Base-by-base conservation (phyloP, 441 rosid genomes). In the Jatropha podagrica region DNA sequence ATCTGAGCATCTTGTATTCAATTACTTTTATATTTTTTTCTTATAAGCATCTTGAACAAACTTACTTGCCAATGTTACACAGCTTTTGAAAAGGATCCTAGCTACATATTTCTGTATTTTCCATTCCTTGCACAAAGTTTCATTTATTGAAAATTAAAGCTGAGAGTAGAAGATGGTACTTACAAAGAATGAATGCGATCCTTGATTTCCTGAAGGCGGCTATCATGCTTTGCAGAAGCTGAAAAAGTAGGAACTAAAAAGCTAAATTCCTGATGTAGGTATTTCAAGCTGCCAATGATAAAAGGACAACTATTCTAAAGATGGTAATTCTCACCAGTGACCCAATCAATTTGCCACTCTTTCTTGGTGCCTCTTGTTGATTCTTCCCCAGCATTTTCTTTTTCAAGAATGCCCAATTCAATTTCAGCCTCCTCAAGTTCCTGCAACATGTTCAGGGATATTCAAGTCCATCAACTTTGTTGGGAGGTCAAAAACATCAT, bases 361-460 rank as follows among this genome's bases (percentile, higher is more conserved):
- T 79, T 85, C 68, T 73, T 74, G 74, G 77, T 81, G 76, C 67
- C 78, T 81, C 69, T 75, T 20, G 76, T 74, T 63, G 84, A 75
- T 76, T 85, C 86, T 48, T 70, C 76, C 15, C 68, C 60, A 44
- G 72, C 78, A 71, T 75, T 72, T 74, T 88, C 96, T 76, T 86
- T 86, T 77, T 65, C 86, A 80, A 93, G 77, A 73, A 93, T 75
- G 48, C 87, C 92, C 71, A 88, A 77, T 78, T 93, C 96, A 68
- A 93, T 78, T 80, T 93, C 93, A 77, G 91, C 94, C 86, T 89
- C 93, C 79, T 91, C 90, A 64, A 87, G 87, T 83, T 85, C 91
- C 97, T 93, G 78, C 75, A 79, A 64, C 65, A 75, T 71, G 58
- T 65, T 15, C 64, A 63, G 44, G 78, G 44, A 54, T 44, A 71